Evolutionary conservation across 148 eudicot genomes (phyloP).

Genomic region (Cornus kousa): DNA sequence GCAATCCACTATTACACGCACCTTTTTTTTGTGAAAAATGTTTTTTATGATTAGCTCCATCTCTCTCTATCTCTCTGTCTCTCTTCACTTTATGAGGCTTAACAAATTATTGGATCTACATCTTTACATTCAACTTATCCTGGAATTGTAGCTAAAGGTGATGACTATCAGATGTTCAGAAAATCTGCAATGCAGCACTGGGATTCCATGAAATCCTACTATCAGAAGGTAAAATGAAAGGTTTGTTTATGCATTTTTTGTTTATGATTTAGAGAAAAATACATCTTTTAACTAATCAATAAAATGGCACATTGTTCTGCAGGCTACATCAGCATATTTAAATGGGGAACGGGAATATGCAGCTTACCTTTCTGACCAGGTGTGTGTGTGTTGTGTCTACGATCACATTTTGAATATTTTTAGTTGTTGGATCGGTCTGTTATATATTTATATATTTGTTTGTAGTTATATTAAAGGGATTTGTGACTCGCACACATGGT

Average conservation of each 20-base stretch:
- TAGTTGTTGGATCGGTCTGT: not conserved
- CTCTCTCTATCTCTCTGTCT: not conserved
- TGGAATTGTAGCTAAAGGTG: constrained; percentile 59
- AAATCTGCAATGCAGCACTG: constrained; percentile 62
- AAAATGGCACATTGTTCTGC: constrained; percentile 20
- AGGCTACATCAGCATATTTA: constrained; percentile 93
- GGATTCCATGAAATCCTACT: constrained; percentile 67
- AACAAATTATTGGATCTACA: not conserved
- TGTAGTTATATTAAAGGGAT: not conserved
- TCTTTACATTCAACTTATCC: not conserved
- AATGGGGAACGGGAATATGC: constrained; percentile 78
- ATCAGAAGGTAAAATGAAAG: constrained; percentile 59
- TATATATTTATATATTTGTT: not conserved
- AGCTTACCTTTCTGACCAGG: constrained; percentile 79
- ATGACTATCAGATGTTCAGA: constrained; percentile 66
- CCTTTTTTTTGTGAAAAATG: not conserved
- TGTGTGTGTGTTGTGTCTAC: constrained; percentile 14
- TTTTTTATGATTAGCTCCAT: not conserved
- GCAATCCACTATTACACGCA: not conserved
- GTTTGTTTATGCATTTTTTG: not conserved
- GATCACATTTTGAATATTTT: not conserved
- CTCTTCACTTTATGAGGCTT: not conserved
- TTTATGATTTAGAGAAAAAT: constrained; percentile 2
- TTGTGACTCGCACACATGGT: not conserved
- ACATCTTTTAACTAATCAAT: not conserved